Conservation (phyloP, 2,329 filamentous ascomycete genomes). For the Raffaelea albimanens region DNA sequence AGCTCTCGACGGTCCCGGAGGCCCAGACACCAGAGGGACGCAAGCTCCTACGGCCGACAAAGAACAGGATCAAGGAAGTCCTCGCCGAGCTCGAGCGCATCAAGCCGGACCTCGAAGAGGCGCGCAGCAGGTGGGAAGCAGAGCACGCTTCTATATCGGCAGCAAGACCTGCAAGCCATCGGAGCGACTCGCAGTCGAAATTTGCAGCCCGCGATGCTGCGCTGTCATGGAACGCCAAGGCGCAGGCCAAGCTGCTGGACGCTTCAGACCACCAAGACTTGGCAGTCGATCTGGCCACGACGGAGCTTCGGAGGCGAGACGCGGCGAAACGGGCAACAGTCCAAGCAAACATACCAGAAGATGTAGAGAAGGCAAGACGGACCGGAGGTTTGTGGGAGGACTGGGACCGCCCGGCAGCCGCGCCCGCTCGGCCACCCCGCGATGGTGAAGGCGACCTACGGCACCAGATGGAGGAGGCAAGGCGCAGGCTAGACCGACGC, state of each 20-base stretch:
- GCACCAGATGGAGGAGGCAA: constrained; percentile 43
- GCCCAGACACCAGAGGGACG: constrained; percentile 56
- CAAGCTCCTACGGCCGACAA: constrained; percentile 46
- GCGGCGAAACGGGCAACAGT: constrained; percentile 47
- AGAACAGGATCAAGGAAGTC: constrained; percentile 44
- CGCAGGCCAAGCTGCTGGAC: constrained; percentile 50
- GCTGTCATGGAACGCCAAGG: constrained; percentile 31
- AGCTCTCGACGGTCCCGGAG: constrained; percentile 68
- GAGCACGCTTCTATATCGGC: constrained; percentile 26
- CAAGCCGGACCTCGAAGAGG: constrained; percentile 66
- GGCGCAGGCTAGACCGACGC: constrained; percentile 33
- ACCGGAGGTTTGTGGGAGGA: constrained; percentile 33
- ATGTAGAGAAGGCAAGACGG: constrained; percentile 47
- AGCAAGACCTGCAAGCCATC: constrained; percentile 5
- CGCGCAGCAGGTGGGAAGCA: constrained; percentile 59
- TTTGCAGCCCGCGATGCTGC: constrained; percentile 52
- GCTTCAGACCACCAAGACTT: constrained; percentile 64
- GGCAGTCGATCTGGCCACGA: constrained; percentile 65
- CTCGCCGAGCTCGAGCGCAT: constrained; percentile 65
- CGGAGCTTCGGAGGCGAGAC: constrained; percentile 61
- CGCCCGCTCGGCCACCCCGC: constrained; percentile 24
- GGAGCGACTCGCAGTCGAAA: constrained; percentile 31
- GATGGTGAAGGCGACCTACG: constrained; percentile 26
- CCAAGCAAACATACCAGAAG: constrained; percentile 45
- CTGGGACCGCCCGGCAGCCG: constrained; percentile 20